These are phyloP conservation scores for Camellia granthamiana DNA, from an alignment of 148 eudicot species.

Conservation along the genomic window DNA sequence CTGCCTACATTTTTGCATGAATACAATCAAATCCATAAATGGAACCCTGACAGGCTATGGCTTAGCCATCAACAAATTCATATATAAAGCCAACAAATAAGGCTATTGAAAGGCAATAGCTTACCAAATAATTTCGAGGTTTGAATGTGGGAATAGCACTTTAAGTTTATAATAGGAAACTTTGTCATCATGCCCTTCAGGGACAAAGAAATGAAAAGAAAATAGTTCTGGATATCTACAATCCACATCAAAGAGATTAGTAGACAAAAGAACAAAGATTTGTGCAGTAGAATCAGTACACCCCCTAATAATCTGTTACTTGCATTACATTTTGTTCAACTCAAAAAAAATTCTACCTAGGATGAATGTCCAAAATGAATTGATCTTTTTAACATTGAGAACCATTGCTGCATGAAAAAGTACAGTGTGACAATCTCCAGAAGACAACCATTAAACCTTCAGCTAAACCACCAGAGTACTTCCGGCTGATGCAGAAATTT, in stretches of 20 bases:
- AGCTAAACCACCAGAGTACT: too few relatives aligned
- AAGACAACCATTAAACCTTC: too few relatives aligned
- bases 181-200: conserved; percentile 14
- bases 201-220: conserved; percentile 23
- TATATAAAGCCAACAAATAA: neutral
- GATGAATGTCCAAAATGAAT: too few relatives aligned
- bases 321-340: too few relatives aligned
- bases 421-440: too few relatives aligned
- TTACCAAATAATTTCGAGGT: conserved; percentile 23
- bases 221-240: conserved; percentile 22
- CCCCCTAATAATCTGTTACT: neutral
- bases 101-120: neutral
- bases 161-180: conserved; percentile 24
- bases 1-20: conserved; percentile 11
- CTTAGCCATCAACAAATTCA: neutral
- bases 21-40: neutral
- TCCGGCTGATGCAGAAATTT: too few relatives aligned
- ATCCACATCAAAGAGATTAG: conserved; percentile 1
- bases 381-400: too few relatives aligned
- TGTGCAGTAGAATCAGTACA: neutral
- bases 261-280: neutral
- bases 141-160: conserved; percentile 27
- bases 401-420: too few relatives aligned
- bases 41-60: neutral
- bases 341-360: too few relatives aligned